phyloP scores from a whole-genome alignment of 768 basidiomycete genomes.

The Tylopilus vinaceipallidus region DNA sequence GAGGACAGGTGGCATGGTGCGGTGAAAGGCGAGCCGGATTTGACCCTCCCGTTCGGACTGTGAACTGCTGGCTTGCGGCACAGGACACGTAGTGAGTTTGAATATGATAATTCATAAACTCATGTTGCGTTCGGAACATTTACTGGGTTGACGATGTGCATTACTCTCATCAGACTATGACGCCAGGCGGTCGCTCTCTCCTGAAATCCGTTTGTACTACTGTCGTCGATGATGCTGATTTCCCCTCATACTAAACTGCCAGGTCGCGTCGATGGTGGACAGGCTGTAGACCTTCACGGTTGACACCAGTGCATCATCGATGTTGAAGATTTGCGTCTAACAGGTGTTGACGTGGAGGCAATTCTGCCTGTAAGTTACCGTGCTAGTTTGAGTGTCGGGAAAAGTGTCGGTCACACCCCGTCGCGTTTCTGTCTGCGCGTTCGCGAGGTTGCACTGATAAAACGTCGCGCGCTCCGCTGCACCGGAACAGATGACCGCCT shows the following conservation, averaged over 20 bases:
- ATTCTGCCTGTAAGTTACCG: constrained; percentile 34
- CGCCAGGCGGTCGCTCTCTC: constrained; percentile 36
- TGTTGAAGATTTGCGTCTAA: constrained; percentile 42
- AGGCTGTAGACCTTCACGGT: constrained; percentile 41
- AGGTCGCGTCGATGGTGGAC: constrained; percentile 43
- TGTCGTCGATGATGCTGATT: constrained; percentile 33
- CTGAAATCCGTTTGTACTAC: constrained; percentile 41
- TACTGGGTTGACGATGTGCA: too few relatives aligned
- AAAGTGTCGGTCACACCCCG: too few relatives aligned
- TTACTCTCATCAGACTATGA: too few relatives aligned
- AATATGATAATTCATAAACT: too few relatives aligned
- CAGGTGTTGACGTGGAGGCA: constrained; percentile 38
- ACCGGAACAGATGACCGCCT: not conserved
- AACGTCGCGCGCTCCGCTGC: constrained; percentile 46
- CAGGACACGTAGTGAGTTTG: too few relatives aligned
- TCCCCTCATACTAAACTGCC: constrained; percentile 39
- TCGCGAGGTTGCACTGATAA: constrained; percentile 47
- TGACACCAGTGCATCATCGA: constrained; percentile 41
- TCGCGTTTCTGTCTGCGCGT: constrained; percentile 43
- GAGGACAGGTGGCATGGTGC: too few relatives aligned
- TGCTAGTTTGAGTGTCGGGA: too few relatives aligned
- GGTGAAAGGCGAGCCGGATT: too few relatives aligned
- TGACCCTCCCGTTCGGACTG: too few relatives aligned
- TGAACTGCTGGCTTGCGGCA: too few relatives aligned
- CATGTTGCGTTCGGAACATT: too few relatives aligned